These are phyloP conservation scores for Trifolium repens DNA, from an alignment of 306 rosid genomes.

Conservation along the genomic window DNA sequence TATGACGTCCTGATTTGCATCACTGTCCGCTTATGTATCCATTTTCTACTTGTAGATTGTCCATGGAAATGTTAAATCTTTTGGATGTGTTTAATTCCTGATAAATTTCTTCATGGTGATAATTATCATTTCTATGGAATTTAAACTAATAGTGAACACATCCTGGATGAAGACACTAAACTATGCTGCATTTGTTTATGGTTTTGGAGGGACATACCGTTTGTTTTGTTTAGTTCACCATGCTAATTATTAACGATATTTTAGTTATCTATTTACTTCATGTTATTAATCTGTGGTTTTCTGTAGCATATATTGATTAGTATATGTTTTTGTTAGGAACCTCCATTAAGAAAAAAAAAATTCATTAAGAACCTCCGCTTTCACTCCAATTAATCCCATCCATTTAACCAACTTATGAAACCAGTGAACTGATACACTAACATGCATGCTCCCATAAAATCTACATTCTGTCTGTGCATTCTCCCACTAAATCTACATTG, in stretches of 20 bases:
- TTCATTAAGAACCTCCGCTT: not conserved
- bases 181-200: too few species aligned
- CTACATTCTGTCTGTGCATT: too few species aligned
- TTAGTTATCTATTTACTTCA: not conserved
- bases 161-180: not conserved
- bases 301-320: not conserved
- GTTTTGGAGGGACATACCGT: too few species aligned
- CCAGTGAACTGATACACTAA: not conserved
- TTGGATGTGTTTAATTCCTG: not conserved
- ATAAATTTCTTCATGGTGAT: not conserved
- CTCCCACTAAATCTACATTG: not conserved
- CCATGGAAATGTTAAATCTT: slow-evolving; percentile 7
- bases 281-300: not conserved
- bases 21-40: not conserved
- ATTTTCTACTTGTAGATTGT: slow-evolving; percentile 3
- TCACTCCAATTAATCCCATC: not conserved
- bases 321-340: not conserved
- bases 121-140: not conserved
- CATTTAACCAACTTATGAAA: not conserved
- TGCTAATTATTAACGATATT: not conserved
- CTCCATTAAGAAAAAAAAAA: too few species aligned
- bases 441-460: not conserved
- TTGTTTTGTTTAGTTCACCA: too few species aligned
- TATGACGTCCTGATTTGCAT: slow-evolving; percentile 8
- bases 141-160: not conserved